Evolutionary conservation across 345 rosid genomes (phyloP).

Genomic region (Sisymbrium irio): DNA sequence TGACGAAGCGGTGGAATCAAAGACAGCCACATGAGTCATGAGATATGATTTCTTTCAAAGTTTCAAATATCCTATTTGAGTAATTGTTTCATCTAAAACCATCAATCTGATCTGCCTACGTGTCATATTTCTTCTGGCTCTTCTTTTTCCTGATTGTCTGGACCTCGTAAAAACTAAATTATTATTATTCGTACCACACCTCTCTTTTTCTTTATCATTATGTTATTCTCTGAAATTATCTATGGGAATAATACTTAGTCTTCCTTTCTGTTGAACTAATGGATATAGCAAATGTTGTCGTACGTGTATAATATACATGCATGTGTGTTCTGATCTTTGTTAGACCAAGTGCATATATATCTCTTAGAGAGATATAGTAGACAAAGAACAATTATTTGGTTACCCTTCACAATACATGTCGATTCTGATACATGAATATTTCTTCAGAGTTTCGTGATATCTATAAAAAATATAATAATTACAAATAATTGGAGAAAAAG

Average conservation of each 20-base stretch:
- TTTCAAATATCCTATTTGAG: conserved; percentile 1
- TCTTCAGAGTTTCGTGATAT: neutral
- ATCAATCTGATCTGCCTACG: neutral
- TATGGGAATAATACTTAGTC: neutral
- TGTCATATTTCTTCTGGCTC: conserved; percentile 14
- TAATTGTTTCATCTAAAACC: neutral
- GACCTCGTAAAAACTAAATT: conserved; percentile 14
- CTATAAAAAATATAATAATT: neutral
- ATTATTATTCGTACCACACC: neutral
- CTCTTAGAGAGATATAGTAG: conserved; percentile 7
- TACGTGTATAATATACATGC: neutral
- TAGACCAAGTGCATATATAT: conserved; percentile 6
- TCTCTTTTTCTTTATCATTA: conserved; percentile 7
- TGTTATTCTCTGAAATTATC: neutral
- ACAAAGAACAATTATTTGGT: neutral
- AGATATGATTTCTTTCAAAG: neutral
- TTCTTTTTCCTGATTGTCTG: conserved; percentile 3
- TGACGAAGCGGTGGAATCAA: conserved; percentile 17
- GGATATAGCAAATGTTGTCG: conserved; percentile 8
- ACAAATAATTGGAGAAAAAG: neutral
- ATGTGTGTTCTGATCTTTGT: neutral
- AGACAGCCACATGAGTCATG: conserved; percentile 17
- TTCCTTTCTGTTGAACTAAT: neutral
- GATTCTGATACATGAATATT: neutral
- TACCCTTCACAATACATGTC: neutral